A percentile compares a stretch with the other conserved stretches of the same genome.
These are phyloP conservation scores for Baorangia bicolor DNA, from an alignment of 768 basidiomycete genomes.

Conservation along the genomic window DNA sequence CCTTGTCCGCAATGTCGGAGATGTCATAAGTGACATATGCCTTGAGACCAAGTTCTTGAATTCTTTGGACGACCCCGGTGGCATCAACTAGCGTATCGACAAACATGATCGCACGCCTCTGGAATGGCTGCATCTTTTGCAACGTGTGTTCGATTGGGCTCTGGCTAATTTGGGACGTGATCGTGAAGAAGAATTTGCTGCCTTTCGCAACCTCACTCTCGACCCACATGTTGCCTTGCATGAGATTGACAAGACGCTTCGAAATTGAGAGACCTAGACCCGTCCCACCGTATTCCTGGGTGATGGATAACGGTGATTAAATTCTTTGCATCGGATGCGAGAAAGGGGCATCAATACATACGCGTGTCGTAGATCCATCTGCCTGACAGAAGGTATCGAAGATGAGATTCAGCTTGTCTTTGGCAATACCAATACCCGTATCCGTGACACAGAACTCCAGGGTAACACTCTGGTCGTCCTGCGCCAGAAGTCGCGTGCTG, in stretches of 20 bases:
- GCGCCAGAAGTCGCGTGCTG: constrained; percentile 73
- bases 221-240: constrained; percentile 99
- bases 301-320: constrained; percentile 15
- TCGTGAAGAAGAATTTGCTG: constrained; percentile 95
- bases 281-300: constrained; percentile 93
- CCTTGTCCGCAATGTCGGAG: constrained; percentile 78
- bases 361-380: constrained; percentile 95
- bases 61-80: constrained; percentile 71
- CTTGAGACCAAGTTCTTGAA: constrained; percentile 76
- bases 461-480: constrained; percentile 82
- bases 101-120: constrained; percentile 85
- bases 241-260: constrained; percentile 92
- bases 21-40: constrained; percentile 76
- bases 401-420: constrained; percentile 96
- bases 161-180: constrained; percentile 80
- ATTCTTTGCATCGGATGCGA: constrained; percentile 6
- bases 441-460: constrained; percentile 97
- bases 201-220: constrained; percentile 92
- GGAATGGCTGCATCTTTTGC: constrained; percentile 82
- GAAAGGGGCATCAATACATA: constrained; percentile 36
- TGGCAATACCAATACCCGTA: constrained; percentile 97
- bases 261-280: constrained; percentile 97
- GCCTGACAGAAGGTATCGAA: constrained; percentile 99
- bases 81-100: constrained; percentile 82
- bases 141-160: constrained; percentile 71